Evolutionary conservation across 2,329 filamentous ascomycete species (phyloP).

Genomic region (Cercospora beticola): DNA sequence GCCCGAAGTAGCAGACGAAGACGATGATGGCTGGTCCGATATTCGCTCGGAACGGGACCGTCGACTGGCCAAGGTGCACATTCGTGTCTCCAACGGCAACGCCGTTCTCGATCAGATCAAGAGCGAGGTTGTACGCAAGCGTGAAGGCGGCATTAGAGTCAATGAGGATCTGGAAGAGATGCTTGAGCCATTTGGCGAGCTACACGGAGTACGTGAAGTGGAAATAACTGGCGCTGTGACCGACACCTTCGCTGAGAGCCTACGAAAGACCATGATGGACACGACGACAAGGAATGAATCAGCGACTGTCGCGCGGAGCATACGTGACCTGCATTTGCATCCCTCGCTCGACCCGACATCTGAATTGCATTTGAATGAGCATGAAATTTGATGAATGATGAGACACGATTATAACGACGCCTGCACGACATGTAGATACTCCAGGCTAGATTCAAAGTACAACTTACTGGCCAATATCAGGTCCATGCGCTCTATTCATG

Average conservation of each 20-base stretch:
- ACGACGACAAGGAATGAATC: slow-evolving; percentile 6
- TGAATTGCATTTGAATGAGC: slow-evolving; percentile 9
- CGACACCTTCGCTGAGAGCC: slow-evolving; percentile 38
- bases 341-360: slow-evolving; percentile 8
- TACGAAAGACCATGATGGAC: slow-evolving; percentile 39
- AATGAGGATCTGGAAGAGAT: slow-evolving; percentile 43
- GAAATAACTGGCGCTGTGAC: slow-evolving; percentile 43
- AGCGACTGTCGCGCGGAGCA: neutral
- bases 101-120: slow-evolving; percentile 35
- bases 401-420: neutral
- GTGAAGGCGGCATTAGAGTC: slow-evolving; percentile 35
- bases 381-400: slow-evolving; percentile 10
- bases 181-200: slow-evolving; percentile 43
- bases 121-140: slow-evolving; percentile 27
- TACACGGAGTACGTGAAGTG: slow-evolving; percentile 41
- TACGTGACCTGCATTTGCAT: slow-evolving; percentile 17
- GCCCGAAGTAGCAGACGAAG: neutral
- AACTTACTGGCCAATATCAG: neutral
- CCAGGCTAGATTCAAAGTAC: neutral
- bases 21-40: slow-evolving; percentile 21
- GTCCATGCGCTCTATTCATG: neutral
- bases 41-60: slow-evolving; percentile 2
- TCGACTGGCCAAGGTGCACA: slow-evolving; percentile 26
- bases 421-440: slow-evolving; percentile 1
- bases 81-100: slow-evolving; percentile 37